These are phyloP conservation scores for Diaporthe citri DNA, from an alignment of 2,329 filamentous ascomycete species.

Conservation along the genomic window DNA sequence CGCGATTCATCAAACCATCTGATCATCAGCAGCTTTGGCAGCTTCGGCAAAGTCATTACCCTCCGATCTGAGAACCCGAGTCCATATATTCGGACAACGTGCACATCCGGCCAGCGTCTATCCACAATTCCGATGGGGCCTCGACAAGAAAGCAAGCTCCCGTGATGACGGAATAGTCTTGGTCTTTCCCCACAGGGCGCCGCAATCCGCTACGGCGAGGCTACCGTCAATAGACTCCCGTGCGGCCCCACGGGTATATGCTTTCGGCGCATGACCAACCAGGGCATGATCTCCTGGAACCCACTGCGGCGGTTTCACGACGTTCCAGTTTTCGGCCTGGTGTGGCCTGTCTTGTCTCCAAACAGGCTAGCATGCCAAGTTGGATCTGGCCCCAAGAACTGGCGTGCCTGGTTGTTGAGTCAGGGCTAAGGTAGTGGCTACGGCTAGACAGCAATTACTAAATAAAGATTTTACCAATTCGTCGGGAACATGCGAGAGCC, in stretches of 20 bases:
- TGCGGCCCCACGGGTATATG: background rate
- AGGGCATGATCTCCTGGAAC: conserved; percentile 8
- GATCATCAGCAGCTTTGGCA: background rate
- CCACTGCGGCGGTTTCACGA: conserved; percentile 20
- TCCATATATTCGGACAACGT: background rate
- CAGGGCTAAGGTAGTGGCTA: background rate
- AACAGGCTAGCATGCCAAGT: conserved; percentile 7
- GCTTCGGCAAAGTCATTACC: background rate
- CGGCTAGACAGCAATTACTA: background rate
- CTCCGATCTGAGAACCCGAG: background rate
- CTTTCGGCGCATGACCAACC: conserved; percentile 21
- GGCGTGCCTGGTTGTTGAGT: conserved; percentile 19
- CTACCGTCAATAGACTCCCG: conserved; percentile 12
- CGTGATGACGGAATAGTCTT: conserved; percentile 7
- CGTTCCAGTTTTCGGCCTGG: background rate
- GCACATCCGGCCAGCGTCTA: too few species aligned
- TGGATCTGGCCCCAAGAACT: background rate
- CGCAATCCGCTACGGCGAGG: background rate
- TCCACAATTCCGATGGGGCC: background rate
- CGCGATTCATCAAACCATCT: background rate
- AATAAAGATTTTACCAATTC: conserved; percentile 2
- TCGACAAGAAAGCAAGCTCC: background rate
- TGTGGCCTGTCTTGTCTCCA: conserved; percentile 5
- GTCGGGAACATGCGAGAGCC: background rate
- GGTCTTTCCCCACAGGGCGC: background rate